Conservation (phyloP, 768 basidiomycete species). For the Tulasnella calospora region DNA sequence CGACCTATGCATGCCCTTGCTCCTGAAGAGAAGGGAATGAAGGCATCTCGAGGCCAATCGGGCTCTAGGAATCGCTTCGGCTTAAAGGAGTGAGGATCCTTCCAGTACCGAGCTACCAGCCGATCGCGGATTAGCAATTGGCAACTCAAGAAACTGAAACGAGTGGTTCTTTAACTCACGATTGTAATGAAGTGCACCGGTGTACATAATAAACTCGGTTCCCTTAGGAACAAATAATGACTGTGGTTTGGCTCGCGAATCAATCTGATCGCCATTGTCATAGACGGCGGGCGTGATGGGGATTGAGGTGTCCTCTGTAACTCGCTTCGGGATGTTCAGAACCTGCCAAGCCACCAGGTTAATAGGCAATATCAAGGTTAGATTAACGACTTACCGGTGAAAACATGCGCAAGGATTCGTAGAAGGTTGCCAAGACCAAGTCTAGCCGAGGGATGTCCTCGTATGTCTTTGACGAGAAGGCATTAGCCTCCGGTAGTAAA, state of each 20-base stretch:
- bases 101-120: constrained; percentile 22
- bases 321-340: constrained; percentile 1
- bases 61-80: constrained; percentile 21
- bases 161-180: not conserved
- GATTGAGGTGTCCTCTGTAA: not conserved
- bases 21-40: constrained; percentile 20
- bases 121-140: not conserved
- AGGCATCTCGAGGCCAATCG: constrained; percentile 24
- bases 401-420: constrained; percentile 18
- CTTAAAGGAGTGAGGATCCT: constrained; percentile 10
- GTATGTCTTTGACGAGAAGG: not conserved
- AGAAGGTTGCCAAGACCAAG: constrained; percentile 2
- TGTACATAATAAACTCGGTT: not conserved
- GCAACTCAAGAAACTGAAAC: not conserved
- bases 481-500: not conserved
- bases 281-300: not conserved
- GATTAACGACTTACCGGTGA: not conserved
- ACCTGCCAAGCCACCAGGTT: not conserved
- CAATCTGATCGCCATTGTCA: not conserved
- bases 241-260: not conserved
- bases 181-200: constrained; percentile 13
- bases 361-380: not conserved
- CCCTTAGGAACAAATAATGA: constrained; percentile 15
- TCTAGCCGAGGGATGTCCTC: constrained; percentile 13
- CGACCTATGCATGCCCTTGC: not conserved